Evolutionary conservation across 2,329 filamentous ascomycete species (phyloP).

Genomic region (Pseudopyricularia javanii): DNA sequence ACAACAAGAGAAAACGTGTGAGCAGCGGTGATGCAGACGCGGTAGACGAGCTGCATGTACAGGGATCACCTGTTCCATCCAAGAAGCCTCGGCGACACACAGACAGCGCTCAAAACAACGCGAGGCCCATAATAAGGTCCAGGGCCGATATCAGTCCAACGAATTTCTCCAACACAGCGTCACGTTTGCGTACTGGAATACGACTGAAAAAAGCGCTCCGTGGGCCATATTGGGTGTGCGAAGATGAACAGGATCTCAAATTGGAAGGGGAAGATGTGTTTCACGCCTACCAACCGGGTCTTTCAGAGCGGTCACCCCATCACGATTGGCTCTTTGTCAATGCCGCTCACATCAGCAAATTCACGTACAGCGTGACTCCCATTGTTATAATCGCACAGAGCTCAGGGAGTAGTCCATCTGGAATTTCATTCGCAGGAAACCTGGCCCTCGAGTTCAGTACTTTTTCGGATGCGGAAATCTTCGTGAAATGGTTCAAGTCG

Average conservation of each 20-base stretch:
- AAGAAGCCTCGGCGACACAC: background rate
- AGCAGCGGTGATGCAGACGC: background rate
- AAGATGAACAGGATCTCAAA: background rate
- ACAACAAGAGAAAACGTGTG: background rate
- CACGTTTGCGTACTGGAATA: background rate
- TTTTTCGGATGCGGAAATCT: background rate
- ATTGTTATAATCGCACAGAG: background rate
- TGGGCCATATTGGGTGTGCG: background rate
- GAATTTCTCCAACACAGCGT: background rate
- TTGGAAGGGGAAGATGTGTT: background rate
- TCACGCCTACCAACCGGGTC: background rate
- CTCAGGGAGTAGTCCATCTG: background rate
- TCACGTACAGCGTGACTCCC: background rate
- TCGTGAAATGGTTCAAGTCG: conserved; percentile 1
- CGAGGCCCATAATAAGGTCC: background rate
- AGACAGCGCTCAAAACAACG: background rate
- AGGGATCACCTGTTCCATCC: background rate
- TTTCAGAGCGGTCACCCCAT: background rate
- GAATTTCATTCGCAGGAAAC: background rate
- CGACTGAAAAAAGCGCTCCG: background rate
- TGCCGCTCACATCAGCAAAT: background rate
- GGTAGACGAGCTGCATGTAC: background rate
- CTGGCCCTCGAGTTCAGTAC: conserved; percentile 5
- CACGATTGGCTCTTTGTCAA: conserved; percentile 1
- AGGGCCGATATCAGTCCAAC: background rate